Base-by-base conservation (phyloP, 805 yeast genomes). In the Cyberlindnera sargentensis region DNA sequence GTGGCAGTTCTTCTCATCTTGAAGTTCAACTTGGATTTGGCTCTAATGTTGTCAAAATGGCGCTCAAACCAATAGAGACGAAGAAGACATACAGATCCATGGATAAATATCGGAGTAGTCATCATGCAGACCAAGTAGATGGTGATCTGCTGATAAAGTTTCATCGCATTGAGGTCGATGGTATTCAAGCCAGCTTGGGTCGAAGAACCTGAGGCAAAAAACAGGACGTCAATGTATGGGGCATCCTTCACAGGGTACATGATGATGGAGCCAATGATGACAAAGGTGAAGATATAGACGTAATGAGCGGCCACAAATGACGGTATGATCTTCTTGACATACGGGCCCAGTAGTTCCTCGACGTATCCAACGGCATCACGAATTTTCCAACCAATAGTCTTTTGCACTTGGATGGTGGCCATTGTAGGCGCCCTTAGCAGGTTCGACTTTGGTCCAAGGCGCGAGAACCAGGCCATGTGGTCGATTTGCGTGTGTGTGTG, bases 111-210 rank as follows among this genome's bases (percentile, higher is more conserved):
- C 1, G 98, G 98, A 0, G 95, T 89, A 4, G 95, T 76, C 23
- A 88, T 52, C 49, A 78, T 69, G 28, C 90, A 65, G 3, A 78
- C 47, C 9, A 85, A 50, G 58, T 82, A 87, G 3, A 91, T 62
- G 8, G 75, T 68, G 11, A 89, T 74, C 58, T 91, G 98, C 62
- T 93, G 99, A 65, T 82, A 91, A 37, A 84, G 60, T 0, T 71
- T 64, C 44, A 90, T 51, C 0, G 68, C 63, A 58, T 87, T 87
- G 33, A 82, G 50, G 53, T 88, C 78, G 25, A 86, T 69, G 0
- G 96, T 83, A 59, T 88, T 89, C 43, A 93, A 66, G 1, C 99
- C 99, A 0, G 96, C 95, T 58, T 91, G 96, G 2, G 98, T 88
- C 2, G 82, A 65, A 0, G 93, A 79, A 8, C 95, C 91, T 8